Evolutionary conservation across 2,329 filamentous ascomycete species (phyloP).

Genomic region (Onygenales sp.): DNA sequence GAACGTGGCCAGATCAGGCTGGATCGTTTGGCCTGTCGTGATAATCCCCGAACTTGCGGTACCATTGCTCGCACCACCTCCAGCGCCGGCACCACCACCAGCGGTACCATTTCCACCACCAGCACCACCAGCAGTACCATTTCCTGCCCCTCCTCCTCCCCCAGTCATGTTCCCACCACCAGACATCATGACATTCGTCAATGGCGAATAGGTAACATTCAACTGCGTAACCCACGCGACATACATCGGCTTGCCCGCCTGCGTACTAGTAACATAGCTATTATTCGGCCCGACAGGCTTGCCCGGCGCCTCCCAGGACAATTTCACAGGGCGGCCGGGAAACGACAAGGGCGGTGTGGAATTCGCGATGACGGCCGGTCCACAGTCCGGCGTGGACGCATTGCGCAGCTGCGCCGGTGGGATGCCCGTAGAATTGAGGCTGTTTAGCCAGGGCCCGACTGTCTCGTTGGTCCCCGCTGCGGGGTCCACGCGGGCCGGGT

Average conservation of each 20-base stretch:
- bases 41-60: slow-evolving; percentile 24
- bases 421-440: slow-evolving; percentile 27
- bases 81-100: not conserved
- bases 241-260: slow-evolving; percentile 51
- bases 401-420: slow-evolving; percentile 47
- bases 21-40: slow-evolving; percentile 56
- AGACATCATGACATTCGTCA: slow-evolving; percentile 29
- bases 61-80: not conserved
- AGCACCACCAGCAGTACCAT: not conserved
- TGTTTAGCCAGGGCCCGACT: slow-evolving; percentile 26
- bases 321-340: slow-evolving; percentile 60
- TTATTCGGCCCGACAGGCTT: slow-evolving; percentile 67
- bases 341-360: slow-evolving; percentile 62
- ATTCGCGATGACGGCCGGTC: slow-evolving; percentile 58
- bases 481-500: slow-evolving; percentile 57
- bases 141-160: not conserved
- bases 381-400: slow-evolving; percentile 47
- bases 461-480: slow-evolving; percentile 57
- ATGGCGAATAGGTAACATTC: slow-evolving; percentile 59
- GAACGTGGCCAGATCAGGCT: slow-evolving; percentile 61
- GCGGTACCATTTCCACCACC: not conserved
- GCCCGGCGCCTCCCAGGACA: slow-evolving; percentile 65
- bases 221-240: slow-evolving; percentile 72
- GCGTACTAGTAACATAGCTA: slow-evolving; percentile 60
- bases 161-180: not conserved